A percentile compares a stretch with the other conserved stretches of the same genome.
Evolutionary conservation across 176 grass and related monocot genomes (phyloP).

Genomic region (Paspalum notatum): DNA sequence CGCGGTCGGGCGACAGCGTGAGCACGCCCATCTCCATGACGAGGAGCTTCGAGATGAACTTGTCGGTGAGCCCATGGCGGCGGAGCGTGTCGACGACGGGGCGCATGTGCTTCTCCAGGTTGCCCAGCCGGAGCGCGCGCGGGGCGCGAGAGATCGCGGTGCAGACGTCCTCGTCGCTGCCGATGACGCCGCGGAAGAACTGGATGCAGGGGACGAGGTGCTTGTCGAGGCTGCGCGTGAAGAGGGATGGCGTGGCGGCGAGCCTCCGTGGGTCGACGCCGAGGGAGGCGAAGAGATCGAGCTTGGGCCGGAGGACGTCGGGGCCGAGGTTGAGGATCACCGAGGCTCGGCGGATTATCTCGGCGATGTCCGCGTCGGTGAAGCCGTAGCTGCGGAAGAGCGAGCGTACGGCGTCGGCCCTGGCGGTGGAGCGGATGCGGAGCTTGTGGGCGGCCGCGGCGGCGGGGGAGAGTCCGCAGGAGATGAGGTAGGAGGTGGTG

Average conservation of each 20-base stretch:
- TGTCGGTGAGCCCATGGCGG: conserved; percentile 15
- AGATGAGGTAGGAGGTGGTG: conserved; percentile 25
- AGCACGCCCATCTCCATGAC: conserved; percentile 2
- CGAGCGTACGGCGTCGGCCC: conserved; percentile 20
- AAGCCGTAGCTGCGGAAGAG: conserved; percentile 50
- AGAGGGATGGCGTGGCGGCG: background rate
- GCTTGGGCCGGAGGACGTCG: conserved; percentile 47
- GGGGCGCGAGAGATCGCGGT: background rate
- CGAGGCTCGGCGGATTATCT: background rate
- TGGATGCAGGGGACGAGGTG: conserved; percentile 35
- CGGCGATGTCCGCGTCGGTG: conserved; percentile 38
- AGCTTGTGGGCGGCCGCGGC: background rate
- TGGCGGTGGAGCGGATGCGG: conserved; percentile 30
- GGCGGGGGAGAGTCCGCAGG: conserved; percentile 44
- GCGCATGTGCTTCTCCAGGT: conserved; percentile 24
- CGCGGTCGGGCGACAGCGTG: background rate
- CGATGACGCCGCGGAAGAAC: conserved; percentile 40
- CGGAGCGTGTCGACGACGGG: conserved; percentile 39
- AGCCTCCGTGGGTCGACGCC: conserved; percentile 25
- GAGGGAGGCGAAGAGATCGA: conserved; percentile 48
- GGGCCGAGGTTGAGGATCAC: background rate
- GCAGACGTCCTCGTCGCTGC: conserved; percentile 3
- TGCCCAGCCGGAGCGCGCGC: background rate
- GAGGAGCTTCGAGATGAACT: conserved; percentile 29
- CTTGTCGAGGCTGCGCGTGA: conserved; percentile 30